Conservation (phyloP, 2,329 filamentous ascomycete species). For the Albophoma yamanashiensis region DNA sequence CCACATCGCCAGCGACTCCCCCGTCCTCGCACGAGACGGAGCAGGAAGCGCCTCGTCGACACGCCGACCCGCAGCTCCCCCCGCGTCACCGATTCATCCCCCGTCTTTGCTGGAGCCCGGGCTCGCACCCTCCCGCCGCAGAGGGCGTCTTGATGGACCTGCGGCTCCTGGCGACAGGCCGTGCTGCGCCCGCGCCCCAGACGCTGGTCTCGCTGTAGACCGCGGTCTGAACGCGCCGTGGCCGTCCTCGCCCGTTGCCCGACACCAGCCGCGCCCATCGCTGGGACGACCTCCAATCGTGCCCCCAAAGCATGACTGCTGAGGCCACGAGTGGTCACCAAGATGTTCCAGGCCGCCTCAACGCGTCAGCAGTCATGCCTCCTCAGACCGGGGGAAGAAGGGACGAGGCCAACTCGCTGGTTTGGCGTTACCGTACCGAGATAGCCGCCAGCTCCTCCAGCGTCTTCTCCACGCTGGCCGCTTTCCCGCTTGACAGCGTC, state of each 20-base stretch:
- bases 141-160: constrained; percentile 24
- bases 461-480: constrained; percentile 64
- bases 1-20: background rate
- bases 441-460: constrained; percentile 69
- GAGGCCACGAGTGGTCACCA: constrained; percentile 24
- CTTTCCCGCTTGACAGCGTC: constrained; percentile 82
- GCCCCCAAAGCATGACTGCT: constrained; percentile 22
- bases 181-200: constrained; percentile 18
- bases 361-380: constrained; percentile 18
- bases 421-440: constrained; percentile 71
- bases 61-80: background rate
- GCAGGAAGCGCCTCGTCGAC: background rate
- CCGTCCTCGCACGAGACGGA: background rate
- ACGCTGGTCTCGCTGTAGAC: constrained; percentile 16
- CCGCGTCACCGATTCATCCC: background rate
- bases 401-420: constrained; percentile 31
- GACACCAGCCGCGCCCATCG: background rate
- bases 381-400: constrained; percentile 10
- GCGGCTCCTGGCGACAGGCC: constrained; percentile 23
- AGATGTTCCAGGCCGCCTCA: constrained; percentile 24
- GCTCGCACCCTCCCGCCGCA: background rate
- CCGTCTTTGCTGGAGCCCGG: background rate
- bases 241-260: constrained; percentile 5
- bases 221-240: constrained; percentile 16
- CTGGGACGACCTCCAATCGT: constrained; percentile 2